Evolutionary conservation across 2,329 filamentous ascomycete species (phyloP).

Genomic region (Biscogniauxia marginata): DNA sequence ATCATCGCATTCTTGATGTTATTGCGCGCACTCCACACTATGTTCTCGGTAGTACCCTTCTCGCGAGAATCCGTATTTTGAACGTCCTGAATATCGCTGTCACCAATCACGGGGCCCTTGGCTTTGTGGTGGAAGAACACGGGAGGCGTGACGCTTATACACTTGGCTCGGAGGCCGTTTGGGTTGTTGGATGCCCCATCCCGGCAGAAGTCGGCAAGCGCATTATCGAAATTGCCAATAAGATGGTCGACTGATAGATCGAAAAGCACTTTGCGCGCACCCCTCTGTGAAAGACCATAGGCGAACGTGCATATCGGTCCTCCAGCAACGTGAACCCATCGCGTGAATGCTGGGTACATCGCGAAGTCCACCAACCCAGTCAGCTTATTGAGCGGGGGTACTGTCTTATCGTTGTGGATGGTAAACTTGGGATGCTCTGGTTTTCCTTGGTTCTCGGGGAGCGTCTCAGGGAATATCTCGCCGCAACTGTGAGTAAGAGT

Average conservation of each 20-base stretch:
- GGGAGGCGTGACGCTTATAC: constrained; percentile 33
- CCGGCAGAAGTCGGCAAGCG: constrained; percentile 32
- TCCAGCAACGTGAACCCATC: constrained; percentile 27
- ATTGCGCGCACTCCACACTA: constrained; percentile 35
- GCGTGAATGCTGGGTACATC: constrained; percentile 22
- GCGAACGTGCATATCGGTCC: constrained; percentile 31
- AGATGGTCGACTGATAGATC: constrained; percentile 32
- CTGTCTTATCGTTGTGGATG: constrained; percentile 26
- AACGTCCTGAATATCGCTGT: constrained; percentile 32
- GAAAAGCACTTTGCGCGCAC: constrained; percentile 29
- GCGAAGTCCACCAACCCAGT: constrained; percentile 31
- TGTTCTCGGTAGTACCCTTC: constrained; percentile 34
- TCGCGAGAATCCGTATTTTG: constrained; percentile 22
- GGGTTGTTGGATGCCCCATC: constrained; percentile 23
- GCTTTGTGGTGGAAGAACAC: constrained; percentile 35
- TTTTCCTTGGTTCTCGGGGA: constrained; percentile 27
- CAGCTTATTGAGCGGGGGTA: constrained; percentile 25
- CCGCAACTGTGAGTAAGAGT: constrained; percentile 19
- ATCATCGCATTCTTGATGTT: constrained; percentile 34
- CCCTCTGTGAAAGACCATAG: constrained; percentile 30
- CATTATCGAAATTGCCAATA: constrained; percentile 32
- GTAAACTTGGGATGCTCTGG: constrained; percentile 24
- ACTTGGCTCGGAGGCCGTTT: constrained; percentile 31
- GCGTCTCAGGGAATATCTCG: constrained; percentile 28
- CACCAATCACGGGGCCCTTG: constrained; percentile 23